These are phyloP conservation scores for Penicillium samsonianum DNA, from an alignment of 495 filamentous ascomycete genomes.

Conservation along the genomic window DNA sequence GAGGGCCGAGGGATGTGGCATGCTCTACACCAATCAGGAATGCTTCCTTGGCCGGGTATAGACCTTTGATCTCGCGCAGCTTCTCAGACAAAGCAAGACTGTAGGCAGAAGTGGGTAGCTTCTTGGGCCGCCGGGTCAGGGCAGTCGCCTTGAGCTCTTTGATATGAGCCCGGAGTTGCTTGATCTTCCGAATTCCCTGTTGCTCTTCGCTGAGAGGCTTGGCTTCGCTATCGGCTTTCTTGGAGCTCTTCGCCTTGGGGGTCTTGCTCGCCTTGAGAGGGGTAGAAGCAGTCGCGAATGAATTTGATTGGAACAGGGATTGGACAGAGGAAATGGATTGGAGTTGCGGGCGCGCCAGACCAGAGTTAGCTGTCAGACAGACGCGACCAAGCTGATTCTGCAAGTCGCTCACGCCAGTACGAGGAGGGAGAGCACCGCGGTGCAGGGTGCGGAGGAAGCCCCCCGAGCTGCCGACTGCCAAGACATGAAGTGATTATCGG, in stretches of 20 bases:
- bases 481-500: slow-evolving; percentile 29
- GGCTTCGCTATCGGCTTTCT: slow-evolving; percentile 22
- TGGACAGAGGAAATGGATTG: slow-evolving; percentile 15
- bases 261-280: slow-evolving; percentile 22
- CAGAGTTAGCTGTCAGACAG: slow-evolving; percentile 22
- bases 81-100: slow-evolving; percentile 29
- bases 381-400: slow-evolving; percentile 35
- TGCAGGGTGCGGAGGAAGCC: slow-evolving; percentile 34
- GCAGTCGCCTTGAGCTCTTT: slow-evolving; percentile 36
- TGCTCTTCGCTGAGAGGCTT: slow-evolving; percentile 32
- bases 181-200: slow-evolving; percentile 27
- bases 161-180: slow-evolving; percentile 21
- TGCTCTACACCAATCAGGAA: slow-evolving; percentile 22
- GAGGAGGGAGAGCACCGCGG: slow-evolving; percentile 27
- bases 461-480: slow-evolving; percentile 32
- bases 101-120: slow-evolving; percentile 21
- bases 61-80: slow-evolving; percentile 14
- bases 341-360: slow-evolving; percentile 11
- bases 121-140: slow-evolving; percentile 34
- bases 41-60: slow-evolving; percentile 2
- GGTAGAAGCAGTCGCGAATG: slow-evolving; percentile 31
- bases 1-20: slow-evolving; percentile 22
- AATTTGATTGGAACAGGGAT: slow-evolving; percentile 19
- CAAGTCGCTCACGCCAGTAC: slow-evolving; percentile 29
- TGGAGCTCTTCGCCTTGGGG: slow-evolving; percentile 20